Evolutionary conservation across 805 yeast genomes (phyloP).

Genomic region (Scheffersomyces ergatensis): DNA sequence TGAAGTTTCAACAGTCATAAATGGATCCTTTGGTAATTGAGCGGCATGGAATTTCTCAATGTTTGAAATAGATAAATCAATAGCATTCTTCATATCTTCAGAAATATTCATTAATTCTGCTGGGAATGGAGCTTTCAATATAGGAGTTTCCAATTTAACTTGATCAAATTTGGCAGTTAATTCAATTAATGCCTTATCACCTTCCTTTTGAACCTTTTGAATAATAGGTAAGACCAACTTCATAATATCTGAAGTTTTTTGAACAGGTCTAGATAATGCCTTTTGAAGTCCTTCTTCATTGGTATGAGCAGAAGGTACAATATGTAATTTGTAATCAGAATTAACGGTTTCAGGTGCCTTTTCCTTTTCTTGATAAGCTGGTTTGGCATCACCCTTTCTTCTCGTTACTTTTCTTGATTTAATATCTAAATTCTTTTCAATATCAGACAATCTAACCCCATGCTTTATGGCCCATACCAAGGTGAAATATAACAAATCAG

Average conservation of each 20-base stretch:
- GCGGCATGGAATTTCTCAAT: constrained; percentile 92
- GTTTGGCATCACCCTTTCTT: constrained; percentile 94
- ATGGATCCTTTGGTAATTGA: constrained; percentile 69
- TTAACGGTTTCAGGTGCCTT: constrained; percentile 11
- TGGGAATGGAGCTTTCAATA: constrained; percentile 86
- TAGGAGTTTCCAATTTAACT: constrained; percentile 68
- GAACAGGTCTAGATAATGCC: constrained; percentile 91
- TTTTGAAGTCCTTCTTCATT: constrained; percentile 43
- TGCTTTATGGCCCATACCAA: constrained; percentile 56
- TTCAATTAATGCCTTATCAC: constrained; percentile 88
- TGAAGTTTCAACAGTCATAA: constrained; percentile 81
- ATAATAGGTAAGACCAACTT: constrained; percentile 88
- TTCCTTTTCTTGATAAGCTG: constrained; percentile 55
- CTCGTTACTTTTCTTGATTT: constrained; percentile 86
- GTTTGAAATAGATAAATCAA: constrained; percentile 86
- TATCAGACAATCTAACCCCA: constrained; percentile 77
- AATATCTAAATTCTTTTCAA: constrained; percentile 79
- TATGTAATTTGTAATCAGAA: constrained; percentile 47
- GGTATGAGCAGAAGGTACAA: constrained; percentile 37
- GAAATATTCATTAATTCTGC: constrained; percentile 68
- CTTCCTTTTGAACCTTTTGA: constrained; percentile 68
- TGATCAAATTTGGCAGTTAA: constrained; percentile 89
- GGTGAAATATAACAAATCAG: constrained; percentile 71
- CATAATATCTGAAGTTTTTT: constrained; percentile 90
- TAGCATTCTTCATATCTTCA: constrained; percentile 74